These are phyloP conservation scores for Inga oerstediana DNA, from an alignment of 306 rosid genomes.

Conservation along the genomic window DNA sequence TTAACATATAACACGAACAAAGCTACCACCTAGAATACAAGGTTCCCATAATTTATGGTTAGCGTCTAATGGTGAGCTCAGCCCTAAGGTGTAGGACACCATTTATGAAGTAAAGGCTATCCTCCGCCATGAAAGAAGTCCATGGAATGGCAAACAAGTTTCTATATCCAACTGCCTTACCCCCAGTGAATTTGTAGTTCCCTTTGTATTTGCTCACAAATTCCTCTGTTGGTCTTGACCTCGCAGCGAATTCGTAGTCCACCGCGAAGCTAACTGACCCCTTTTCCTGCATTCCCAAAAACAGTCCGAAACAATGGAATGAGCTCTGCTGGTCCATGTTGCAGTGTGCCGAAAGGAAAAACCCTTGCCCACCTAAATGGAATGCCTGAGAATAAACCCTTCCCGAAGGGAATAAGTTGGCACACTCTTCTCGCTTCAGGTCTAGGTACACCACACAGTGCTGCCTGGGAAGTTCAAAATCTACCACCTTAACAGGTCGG, in stretches of 20 bases:
- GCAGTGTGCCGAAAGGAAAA: slow-evolving; percentile 95
- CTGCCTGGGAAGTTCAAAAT: slow-evolving; percentile 90
- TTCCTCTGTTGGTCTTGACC: slow-evolving; percentile 81
- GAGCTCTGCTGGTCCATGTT: slow-evolving; percentile 99
- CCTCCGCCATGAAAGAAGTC: slow-evolving; percentile 87
- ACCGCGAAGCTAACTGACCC: slow-evolving; percentile 89
- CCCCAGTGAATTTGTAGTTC: slow-evolving; percentile 87
- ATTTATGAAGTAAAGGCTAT: slow-evolving; percentile 78
- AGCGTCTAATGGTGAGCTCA: slow-evolving; percentile 88
- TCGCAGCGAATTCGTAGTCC: slow-evolving; percentile 91
- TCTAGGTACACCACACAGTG: slow-evolving; percentile 96
- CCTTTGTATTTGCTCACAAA: slow-evolving; percentile 92
- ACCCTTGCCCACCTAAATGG: slow-evolving; percentile 96
- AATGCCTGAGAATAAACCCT: slow-evolving; percentile 96
- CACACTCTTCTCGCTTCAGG: slow-evolving; percentile 89
- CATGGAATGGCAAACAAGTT: slow-evolving; percentile 87
- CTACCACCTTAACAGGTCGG: slow-evolving; percentile 94
- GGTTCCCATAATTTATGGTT: slow-evolving; percentile 32
- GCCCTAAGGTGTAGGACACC: slow-evolving; percentile 94
- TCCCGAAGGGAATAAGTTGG: slow-evolving; percentile 77
- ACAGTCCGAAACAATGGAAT: slow-evolving; percentile 91
- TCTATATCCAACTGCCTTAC: slow-evolving; percentile 89
- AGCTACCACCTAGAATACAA: slow-evolving; percentile 33
- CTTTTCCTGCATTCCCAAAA: slow-evolving; percentile 95
- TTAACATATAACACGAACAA: not conserved